Evolutionary conservation across 441 rosid species (phyloP).

Genomic region (Mallotus japonicus): DNA sequence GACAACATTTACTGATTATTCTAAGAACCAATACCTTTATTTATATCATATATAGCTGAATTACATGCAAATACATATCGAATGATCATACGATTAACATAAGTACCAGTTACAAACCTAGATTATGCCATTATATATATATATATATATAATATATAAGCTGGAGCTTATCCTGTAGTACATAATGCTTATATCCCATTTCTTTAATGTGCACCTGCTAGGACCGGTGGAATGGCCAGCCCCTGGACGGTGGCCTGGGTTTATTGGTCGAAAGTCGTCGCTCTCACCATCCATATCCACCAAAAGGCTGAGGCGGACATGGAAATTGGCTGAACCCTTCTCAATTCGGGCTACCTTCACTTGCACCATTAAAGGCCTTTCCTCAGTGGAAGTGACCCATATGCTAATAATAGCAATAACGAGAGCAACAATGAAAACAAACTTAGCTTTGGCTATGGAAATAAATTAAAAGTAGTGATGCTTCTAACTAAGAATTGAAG

Average conservation of each 20-base stretch:
- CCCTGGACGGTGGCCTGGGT: slow-evolving; percentile 47
- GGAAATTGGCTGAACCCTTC: not conserved
- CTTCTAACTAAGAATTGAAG: not conserved
- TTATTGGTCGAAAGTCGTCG: slow-evolving; percentile 44
- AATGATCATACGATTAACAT: not conserved
- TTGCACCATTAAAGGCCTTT: slow-evolving; percentile 24
- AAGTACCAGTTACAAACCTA: not conserved
- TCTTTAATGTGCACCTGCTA: slow-evolving; percentile 3
- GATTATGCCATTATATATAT: too few species aligned
- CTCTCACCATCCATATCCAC: not conserved
- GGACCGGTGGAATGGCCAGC: slow-evolving; percentile 40
- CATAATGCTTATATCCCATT: not conserved
- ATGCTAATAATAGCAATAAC: slow-evolving; percentile 26
- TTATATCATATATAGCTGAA: not conserved
- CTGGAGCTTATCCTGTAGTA: too few species aligned
- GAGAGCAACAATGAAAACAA: slow-evolving; percentile 5
- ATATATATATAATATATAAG: too few species aligned
- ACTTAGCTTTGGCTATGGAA: slow-evolving; percentile 34
- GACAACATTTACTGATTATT: not conserved
- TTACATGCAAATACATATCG: slow-evolving; percentile 3
- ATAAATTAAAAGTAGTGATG: not conserved
- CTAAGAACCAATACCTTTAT: not conserved
- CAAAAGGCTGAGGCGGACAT: not conserved
- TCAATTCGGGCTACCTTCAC: not conserved
- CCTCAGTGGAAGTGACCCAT: slow-evolving; percentile 32